phyloP scores from a whole-genome alignment of 164 flowering plant species.

The Kalanchoe fedtschenkoi region DNA sequence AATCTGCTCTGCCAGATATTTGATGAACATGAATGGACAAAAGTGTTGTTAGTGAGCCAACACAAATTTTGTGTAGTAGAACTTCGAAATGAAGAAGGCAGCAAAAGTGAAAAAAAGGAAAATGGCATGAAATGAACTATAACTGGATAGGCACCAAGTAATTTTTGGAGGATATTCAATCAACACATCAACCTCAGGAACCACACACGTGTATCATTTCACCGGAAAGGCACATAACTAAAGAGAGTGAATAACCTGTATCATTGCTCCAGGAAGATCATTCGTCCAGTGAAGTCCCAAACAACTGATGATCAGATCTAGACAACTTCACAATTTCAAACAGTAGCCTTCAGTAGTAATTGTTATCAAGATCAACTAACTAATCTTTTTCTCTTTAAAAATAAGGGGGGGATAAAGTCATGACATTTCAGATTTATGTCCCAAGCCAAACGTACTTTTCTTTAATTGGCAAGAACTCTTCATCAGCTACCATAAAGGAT shows the following conservation, averaged over 20 bases:
- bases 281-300: constrained; percentile 98
- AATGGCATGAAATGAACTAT: not conserved
- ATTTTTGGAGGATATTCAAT: not conserved
- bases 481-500: constrained; percentile 77
- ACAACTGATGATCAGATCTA: constrained; percentile 84
- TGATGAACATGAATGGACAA: constrained; percentile 7
- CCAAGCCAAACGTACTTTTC: constrained; percentile 60
- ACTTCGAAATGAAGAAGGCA: not conserved
- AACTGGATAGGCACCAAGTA: not conserved
- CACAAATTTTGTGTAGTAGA: not conserved
- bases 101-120: not conserved
- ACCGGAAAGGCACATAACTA: not conserved
- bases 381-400: no score
- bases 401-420: no score
- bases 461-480: constrained; percentile 80
- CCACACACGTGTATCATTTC: not conserved
- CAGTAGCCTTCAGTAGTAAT: not conserved
- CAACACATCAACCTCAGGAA: not conserved
- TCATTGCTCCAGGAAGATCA: constrained; percentile 99
- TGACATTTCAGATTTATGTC: no score
- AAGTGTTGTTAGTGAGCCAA: not conserved
- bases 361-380: not conserved
- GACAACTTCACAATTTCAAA: constrained; percentile 35
- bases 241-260: constrained; percentile 37
- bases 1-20: constrained; percentile 58